phyloP scores from a whole-genome alignment of 2,329 filamentous ascomycete species.

The Ceratocystis lukuohia region DNA sequence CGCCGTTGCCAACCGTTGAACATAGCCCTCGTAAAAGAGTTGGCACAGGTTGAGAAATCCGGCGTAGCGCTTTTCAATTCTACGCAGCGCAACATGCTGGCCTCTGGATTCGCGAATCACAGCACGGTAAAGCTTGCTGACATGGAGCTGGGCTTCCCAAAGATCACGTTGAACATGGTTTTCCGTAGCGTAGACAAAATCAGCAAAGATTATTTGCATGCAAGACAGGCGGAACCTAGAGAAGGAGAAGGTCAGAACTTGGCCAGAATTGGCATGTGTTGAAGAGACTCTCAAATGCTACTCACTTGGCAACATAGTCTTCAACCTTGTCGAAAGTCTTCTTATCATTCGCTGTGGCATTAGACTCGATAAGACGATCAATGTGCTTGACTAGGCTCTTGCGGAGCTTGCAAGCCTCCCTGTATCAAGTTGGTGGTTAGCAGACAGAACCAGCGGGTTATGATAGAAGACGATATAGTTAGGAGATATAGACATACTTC shows the following conservation, averaged over 20 bases:
- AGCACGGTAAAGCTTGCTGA: conserved; percentile 56
- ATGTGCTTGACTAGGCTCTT: conserved; percentile 33
- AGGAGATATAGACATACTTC: conserved; percentile 17
- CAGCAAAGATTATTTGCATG: conserved; percentile 57
- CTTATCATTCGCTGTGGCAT: conserved; percentile 28
- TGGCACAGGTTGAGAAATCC: conserved; percentile 79
- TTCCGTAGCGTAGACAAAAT: conserved; percentile 52
- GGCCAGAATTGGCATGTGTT: neutral
- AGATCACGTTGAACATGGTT: conserved; percentile 56
- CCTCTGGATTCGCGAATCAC: conserved; percentile 19
- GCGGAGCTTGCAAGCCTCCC: conserved; percentile 33
- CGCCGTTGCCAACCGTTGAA: conserved; percentile 57
- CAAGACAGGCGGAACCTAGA: conserved; percentile 46
- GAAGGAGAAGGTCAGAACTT: conserved; percentile 11
- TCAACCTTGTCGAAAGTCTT: conserved; percentile 34
- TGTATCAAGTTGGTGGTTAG: conserved; percentile 22
- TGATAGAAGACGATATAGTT: neutral
- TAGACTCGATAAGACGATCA: conserved; percentile 30
- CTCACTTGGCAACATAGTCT: conserved; percentile 32
- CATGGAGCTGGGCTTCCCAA: conserved; percentile 64
- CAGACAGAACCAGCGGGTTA: neutral
- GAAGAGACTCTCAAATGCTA: conserved; percentile 2
- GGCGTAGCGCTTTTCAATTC: conserved; percentile 67
- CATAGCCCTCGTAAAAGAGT: conserved; percentile 75
- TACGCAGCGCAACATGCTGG: conserved; percentile 48